Percentiles rank a stretch among this genome's conserved stretches.
These are phyloP conservation scores for Singerocomus inundabilis DNA, from an alignment of 1,284 basidiomycete species.

Conservation along the genomic window DNA sequence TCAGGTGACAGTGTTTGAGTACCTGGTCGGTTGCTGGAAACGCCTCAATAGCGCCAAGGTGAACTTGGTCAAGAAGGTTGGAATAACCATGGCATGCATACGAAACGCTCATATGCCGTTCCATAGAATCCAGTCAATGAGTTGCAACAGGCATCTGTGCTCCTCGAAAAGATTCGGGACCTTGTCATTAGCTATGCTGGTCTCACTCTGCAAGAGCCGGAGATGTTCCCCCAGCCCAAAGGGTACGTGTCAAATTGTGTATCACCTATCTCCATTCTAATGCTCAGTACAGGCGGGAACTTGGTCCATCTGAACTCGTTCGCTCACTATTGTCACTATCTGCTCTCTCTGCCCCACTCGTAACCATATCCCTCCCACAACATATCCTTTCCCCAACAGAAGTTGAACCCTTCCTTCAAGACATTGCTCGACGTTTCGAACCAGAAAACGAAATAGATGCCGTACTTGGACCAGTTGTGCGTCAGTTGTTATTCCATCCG, in stretches of 20 bases:
- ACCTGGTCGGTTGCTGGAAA: constrained; percentile 91
- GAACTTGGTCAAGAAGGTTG: constrained; percentile 61
- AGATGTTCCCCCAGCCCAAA: constrained; percentile 89
- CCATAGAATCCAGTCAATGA: constrained; percentile 58
- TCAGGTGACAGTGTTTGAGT: constrained; percentile 88
- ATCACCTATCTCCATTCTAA: constrained; percentile 6
- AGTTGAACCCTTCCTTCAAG: constrained; percentile 69
- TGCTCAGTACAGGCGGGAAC: constrained; percentile 47
- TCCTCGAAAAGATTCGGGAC: constrained; percentile 73
- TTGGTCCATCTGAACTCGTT: constrained; percentile 78
- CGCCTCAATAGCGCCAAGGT: constrained; percentile 62
- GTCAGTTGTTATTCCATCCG: constrained; percentile 56
- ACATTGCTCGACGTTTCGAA: constrained; percentile 69
- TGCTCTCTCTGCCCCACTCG: constrained; percentile 55
- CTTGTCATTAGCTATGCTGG: constrained; percentile 90
- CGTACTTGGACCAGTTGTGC: constrained; percentile 60
- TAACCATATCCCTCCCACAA: constrained; percentile 14
- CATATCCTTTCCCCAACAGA: constrained; percentile 49
- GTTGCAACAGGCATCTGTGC: constrained; percentile 54
- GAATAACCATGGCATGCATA: background rate
- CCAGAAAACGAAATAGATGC: constrained; percentile 56
- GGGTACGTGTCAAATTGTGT: constrained; percentile 48
- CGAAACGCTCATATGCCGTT: background rate
- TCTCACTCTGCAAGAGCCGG: constrained; percentile 86
- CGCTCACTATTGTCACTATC: constrained; percentile 71